These are phyloP conservation scores for Domatiomyces catenatus DNA, from an alignment of 2,329 filamentous ascomycete genomes.

Conservation along the genomic window DNA sequence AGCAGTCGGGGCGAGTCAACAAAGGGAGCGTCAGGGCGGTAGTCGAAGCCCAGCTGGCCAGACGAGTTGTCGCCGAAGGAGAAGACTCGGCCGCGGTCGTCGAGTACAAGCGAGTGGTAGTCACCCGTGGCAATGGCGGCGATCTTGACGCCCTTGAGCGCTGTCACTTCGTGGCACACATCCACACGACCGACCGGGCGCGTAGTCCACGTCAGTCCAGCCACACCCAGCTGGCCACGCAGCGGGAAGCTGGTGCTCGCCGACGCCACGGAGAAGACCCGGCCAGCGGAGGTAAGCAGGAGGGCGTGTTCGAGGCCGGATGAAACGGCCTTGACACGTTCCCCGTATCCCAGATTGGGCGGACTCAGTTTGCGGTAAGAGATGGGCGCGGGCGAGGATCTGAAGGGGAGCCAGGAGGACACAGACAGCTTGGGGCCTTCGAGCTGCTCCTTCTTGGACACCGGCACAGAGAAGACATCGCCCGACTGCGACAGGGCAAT, in stretches of 20 bases:
- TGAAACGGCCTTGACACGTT: slow-evolving; percentile 58
- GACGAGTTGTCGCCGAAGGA: slow-evolving; percentile 80
- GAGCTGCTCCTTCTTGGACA: slow-evolving; percentile 55
- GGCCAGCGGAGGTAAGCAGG: slow-evolving; percentile 67
- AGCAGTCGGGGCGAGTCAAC: slow-evolving; percentile 58
- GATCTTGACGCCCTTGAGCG: slow-evolving; percentile 55
- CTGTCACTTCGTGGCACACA: slow-evolving; percentile 61
- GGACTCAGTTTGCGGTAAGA: slow-evolving; percentile 63
- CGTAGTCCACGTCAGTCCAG: slow-evolving; percentile 64
- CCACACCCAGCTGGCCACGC: slow-evolving; percentile 73
- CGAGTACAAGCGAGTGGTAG: slow-evolving; percentile 66
- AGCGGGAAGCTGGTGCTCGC: slow-evolving; percentile 63
- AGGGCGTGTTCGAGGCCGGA: slow-evolving; percentile 76
- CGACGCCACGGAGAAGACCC: slow-evolving; percentile 76
- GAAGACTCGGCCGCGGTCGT: slow-evolving; percentile 62
- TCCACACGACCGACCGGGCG: slow-evolving; percentile 67
- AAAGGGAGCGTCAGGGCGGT: slow-evolving; percentile 43
- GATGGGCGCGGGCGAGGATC: slow-evolving; percentile 42
- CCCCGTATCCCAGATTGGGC: slow-evolving; percentile 46
- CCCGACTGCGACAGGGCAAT: slow-evolving; percentile 62
- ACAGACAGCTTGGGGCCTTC: slow-evolving; percentile 49
- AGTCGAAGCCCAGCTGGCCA: slow-evolving; percentile 80
- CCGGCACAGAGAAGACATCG: slow-evolving; percentile 69
- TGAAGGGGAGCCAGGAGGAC: slow-evolving; percentile 59
- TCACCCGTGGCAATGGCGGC: slow-evolving; percentile 68